phyloP scores from a whole-genome alignment of 1,139 yeast species.

The Suhomyces maxii region DNA sequence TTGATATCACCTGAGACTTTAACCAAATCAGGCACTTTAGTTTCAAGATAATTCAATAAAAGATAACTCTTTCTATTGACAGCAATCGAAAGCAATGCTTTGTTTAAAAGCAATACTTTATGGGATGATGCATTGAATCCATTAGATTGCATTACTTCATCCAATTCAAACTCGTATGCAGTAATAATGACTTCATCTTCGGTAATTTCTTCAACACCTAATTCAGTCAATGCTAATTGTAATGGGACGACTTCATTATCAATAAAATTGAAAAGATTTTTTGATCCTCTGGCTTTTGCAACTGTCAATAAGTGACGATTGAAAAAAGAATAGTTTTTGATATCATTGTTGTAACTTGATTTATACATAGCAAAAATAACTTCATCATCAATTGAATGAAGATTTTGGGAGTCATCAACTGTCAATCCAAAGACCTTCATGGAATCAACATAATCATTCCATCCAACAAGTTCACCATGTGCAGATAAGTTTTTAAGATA shows the following conservation, averaged over 20 bases:
- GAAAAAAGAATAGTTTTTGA: conserved; percentile 36
- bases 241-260: conserved; percentile 56
- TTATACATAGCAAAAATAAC: conserved; percentile 49
- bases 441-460: conserved; percentile 57
- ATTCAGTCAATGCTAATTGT: conserved; percentile 57
- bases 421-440: conserved; percentile 55
- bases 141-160: conserved; percentile 63
- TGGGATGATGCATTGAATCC: conserved; percentile 47
- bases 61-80: conserved; percentile 40
- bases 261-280: conserved; percentile 42
- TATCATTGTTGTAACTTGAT: conserved; percentile 34
- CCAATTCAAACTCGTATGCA: conserved; percentile 62
- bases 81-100: conserved; percentile 43
- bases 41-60: conserved; percentile 49
- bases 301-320: conserved; percentile 41
- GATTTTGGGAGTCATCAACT: conserved; percentile 15
- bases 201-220: conserved; percentile 63
- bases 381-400: conserved; percentile 39
- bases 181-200: conserved; percentile 77
- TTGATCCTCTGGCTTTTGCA: conserved; percentile 48
- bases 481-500: conserved; percentile 54
- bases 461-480: conserved; percentile 60
- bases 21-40: conserved; percentile 38
- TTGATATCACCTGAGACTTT: conserved; percentile 16
- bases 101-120: conserved; percentile 40